These are phyloP conservation scores for Annulohypoxylon maeteangense DNA, from an alignment of 495 filamentous ascomycete genomes.

Conservation along the genomic window DNA sequence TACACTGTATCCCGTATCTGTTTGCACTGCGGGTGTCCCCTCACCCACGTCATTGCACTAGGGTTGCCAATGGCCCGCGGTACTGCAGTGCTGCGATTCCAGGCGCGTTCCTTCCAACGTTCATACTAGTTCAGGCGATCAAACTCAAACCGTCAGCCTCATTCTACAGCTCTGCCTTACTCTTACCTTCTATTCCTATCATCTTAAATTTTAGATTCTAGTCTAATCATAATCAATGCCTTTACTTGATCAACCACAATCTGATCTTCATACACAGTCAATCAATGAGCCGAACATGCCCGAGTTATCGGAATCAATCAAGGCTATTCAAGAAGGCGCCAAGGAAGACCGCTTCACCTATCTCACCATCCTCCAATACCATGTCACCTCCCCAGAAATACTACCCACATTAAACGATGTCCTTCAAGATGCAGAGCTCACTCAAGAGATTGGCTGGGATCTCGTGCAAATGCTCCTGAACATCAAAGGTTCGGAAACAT, in stretches of 20 bases:
- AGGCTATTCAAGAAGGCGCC: constrained; percentile 44
- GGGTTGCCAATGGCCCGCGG: background rate
- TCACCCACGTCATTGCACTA: constrained; percentile 35
- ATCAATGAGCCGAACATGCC: constrained; percentile 32
- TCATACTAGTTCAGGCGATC: constrained; percentile 13
- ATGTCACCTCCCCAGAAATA: constrained; percentile 75
- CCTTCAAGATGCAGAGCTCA: constrained; percentile 83
- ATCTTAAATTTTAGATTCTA: background rate
- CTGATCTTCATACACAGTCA: background rate
- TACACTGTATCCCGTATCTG: constrained; percentile 21
- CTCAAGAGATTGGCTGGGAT: constrained; percentile 96
- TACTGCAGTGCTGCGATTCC: background rate
- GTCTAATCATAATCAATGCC: background rate
- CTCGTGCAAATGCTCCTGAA: constrained; percentile 86
- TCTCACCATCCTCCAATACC: constrained; percentile 86
- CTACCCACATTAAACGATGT: constrained; percentile 80
- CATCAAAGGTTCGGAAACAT: constrained; percentile 75
- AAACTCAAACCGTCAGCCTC: constrained; percentile 17
- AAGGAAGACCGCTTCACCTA: constrained; percentile 82
- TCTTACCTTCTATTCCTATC: background rate
- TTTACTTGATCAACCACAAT: background rate
- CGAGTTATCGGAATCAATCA: constrained; percentile 44
- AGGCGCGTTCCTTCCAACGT: background rate
- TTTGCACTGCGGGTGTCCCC: constrained; percentile 19
- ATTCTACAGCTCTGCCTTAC: background rate